Base-by-base conservation (phyloP, 371 early-diverging fungal species). In the Mortierella sp. region DNA sequence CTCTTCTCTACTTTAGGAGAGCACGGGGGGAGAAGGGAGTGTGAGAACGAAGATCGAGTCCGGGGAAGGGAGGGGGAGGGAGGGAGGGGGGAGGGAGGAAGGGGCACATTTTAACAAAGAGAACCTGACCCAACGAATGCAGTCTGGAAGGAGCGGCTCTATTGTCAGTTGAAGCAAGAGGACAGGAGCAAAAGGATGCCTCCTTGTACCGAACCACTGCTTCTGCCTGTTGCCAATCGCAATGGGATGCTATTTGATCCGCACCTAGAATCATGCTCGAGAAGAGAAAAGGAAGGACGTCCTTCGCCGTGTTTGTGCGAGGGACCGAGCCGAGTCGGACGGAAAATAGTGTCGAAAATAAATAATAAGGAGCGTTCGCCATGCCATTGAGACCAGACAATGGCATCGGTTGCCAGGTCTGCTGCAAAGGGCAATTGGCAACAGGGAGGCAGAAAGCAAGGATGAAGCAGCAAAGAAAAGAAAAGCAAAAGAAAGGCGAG, bases 311-410 rank as follows among this genome's bases (percentile, higher is more conserved):
- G 16, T 50, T 2, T 24, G 21, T 21, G 37, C 67, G 67, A 37
- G 67, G 67, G 40, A 67, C 67, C 67, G 67, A 67, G 67, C 67
- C 67, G 67, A 67, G 67, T 67, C 67, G 67, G 40, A 67, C 40
- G 67, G 34, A 67, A 67, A 21, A 31, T 31, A 14, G n/a, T 28
- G 4, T 59, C 37, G 34, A 67, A 61, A 31, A 61, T 9, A 40
- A 37, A 24, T 24, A 40, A 11, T 21, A 21, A 6, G 21, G 3
- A 3, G 16, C 5, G 21, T 40, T 37, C 24, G 5, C 10, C 21
- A 67, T 67, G 67, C 40, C 8, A 24, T 24, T 37, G 67, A 40
- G 2, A 50, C 21, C 43, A 37, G 67, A 24, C 3, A 24, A 3
- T 21, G 24, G 21, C 9, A 24, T 67, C 67, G 67, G 67, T 67